These are phyloP conservation scores for Capronia americana DNA, from an alignment of 2,329 filamentous ascomycete species.

Conservation along the genomic window DNA sequence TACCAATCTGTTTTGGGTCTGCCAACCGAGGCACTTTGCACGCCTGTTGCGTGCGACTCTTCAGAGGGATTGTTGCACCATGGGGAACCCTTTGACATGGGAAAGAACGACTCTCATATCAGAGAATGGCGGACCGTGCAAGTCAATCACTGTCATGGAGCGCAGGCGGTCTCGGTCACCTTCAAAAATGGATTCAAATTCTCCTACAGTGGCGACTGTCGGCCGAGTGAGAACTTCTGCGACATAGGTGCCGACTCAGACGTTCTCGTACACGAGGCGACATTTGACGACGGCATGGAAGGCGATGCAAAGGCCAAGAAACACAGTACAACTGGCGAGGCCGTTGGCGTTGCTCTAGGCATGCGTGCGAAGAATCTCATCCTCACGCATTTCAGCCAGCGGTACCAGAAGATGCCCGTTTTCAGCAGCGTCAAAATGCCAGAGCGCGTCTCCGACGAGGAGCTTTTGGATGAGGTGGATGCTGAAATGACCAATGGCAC, in stretches of 20 bases:
- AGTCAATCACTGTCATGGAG: slow-evolving; percentile 80
- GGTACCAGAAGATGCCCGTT: slow-evolving; percentile 78
- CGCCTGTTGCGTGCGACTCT: slow-evolving; percentile 57
- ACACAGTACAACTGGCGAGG: slow-evolving; percentile 87
- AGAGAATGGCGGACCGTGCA: slow-evolving; percentile 66
- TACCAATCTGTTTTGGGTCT: slow-evolving; percentile 66
- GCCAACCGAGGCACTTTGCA: slow-evolving; percentile 44
- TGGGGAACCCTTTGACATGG: slow-evolving; percentile 29
- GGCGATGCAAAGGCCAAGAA: slow-evolving; percentile 85
- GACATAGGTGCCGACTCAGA: slow-evolving; percentile 75
- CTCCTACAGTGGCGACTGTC: slow-evolving; percentile 92
- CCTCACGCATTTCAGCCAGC: slow-evolving; percentile 93
- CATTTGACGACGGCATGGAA: slow-evolving; percentile 84
- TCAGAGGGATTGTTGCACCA: slow-evolving; percentile 28
- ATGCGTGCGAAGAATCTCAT: slow-evolving; percentile 84
- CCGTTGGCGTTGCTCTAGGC: slow-evolving; percentile 73
- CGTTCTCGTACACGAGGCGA: slow-evolving; percentile 92
- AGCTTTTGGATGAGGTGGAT: slow-evolving; percentile 42
- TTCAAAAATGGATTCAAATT: slow-evolving; percentile 83
- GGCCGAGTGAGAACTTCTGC: slow-evolving; percentile 75
- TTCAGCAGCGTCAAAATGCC: slow-evolving; percentile 44
- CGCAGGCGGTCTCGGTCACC: slow-evolving; percentile 77
- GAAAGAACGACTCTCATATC: slow-evolving; percentile 28
- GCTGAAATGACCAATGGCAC: slow-evolving; percentile 21
- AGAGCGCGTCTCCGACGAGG: slow-evolving; percentile 31